Evolutionary conservation across 75 land plant species (phyloP).

Genomic region (Sequoia sempervirens): DNA sequence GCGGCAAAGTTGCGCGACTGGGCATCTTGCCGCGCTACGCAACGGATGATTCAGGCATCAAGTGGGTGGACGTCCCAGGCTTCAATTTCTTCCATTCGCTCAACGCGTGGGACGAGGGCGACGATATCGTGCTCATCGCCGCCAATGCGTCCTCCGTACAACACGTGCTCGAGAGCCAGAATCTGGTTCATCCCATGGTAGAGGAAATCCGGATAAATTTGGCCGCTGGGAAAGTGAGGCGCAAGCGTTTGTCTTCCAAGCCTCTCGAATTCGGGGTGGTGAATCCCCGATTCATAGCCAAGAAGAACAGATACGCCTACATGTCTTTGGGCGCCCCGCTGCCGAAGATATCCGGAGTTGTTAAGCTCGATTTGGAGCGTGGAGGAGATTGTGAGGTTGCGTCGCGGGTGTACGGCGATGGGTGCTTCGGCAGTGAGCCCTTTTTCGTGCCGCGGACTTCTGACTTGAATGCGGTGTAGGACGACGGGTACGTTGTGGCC

Average conservation of each 20-base stretch:
- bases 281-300: conserved; percentile 42
- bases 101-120: conserved; percentile 92
- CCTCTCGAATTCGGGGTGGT: conserved; percentile 67
- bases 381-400: conserved; percentile 31
- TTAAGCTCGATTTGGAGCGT: conserved; percentile 57
- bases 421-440: conserved; percentile 71
- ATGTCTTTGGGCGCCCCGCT: conserved; percentile 51
- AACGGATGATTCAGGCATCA: conserved; percentile 28
- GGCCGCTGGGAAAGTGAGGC: conserved; percentile 28
- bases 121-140: conserved; percentile 40
- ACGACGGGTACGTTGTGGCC: conserved; percentile 70
- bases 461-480: conserved; percentile 20
- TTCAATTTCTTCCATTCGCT: conserved; percentile 56
- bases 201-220: conserved; percentile 58
- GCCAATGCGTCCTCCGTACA: conserved; percentile 47
- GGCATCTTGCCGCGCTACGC: conserved; percentile 63
- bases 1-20: conserved; percentile 48
- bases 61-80: conserved; percentile 73
- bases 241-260: conserved; percentile 30
- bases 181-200: conserved; percentile 33
- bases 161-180: conserved; percentile 38
- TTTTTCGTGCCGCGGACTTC: conserved; percentile 47
- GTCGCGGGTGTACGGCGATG: conserved; percentile 25
- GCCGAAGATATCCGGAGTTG: conserved; percentile 67
- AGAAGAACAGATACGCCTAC: conserved; percentile 52